Evolutionary conservation across 1,284 basidiomycete genomes (phyloP), one percentile per base, ranked within the genome.

Genomic region (Naganishia cerealis): DNA sequence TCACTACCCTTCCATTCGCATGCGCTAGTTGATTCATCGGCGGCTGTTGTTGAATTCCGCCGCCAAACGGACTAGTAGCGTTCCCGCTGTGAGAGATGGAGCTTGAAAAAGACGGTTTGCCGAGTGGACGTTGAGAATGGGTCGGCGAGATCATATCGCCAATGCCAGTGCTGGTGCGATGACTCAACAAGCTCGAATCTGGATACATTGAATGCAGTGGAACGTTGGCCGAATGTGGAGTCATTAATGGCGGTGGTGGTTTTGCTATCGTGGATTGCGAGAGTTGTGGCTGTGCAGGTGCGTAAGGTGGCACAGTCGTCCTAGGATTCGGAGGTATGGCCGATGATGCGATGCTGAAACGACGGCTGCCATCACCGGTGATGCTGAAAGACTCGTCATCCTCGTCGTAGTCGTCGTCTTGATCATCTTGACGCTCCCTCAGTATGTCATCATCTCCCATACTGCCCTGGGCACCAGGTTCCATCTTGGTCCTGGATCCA

Each of bases 11-110:
- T 1, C 61, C 61, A 40, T 54, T 63, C 24, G 61, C 61, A 39
- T 63, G 61, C 12, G 61, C 61, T 26, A 63, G 48, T 54, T 63
- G 61, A 24, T 63, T 63, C 50, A 63, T 53, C 21, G 50, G 61
- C 15, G 61, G 61, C 53, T 63, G 61, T 53, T 40, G 55, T 9
- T 38, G 55, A 18, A 21, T 38, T 18, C 36, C 50, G 39, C 54
- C 54, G 13, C 57, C 57, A 43, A 33, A 46, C n/a, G 43, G 57
- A 16, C 26, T 21, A 13, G 29, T 33, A 33, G 46, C 21, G 21
- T 50, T 50, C n/a, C 42, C 24, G 24, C 24, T 36, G 21, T 24
- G 24, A 6, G 61, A 40, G 50, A 63, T 50, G 33, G 61, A 63
- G 8, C 38, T 29, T 3, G 48, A 62, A 18, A 39, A 40, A 9